Evolutionary conservation across 2,329 filamentous ascomycete species (phyloP).

Genomic region (Pyrenophora graminea): DNA sequence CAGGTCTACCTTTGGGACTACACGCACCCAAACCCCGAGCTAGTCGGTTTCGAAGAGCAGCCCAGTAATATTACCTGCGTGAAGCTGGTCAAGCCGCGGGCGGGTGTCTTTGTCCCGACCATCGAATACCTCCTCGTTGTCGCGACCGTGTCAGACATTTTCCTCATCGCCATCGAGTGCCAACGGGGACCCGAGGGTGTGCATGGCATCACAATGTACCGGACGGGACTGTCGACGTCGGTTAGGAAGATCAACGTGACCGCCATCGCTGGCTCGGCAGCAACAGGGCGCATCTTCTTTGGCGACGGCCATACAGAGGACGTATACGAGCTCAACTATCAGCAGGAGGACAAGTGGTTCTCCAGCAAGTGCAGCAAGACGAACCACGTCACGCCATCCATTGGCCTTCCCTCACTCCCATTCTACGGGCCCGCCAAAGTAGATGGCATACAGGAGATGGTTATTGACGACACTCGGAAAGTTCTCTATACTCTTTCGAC

Average conservation of each 20-base stretch:
- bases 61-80: constrained; percentile 88
- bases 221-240: constrained; percentile 82
- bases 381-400: constrained; percentile 77
- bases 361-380: constrained; percentile 83
- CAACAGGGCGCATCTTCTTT: constrained; percentile 91
- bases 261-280: constrained; percentile 75
- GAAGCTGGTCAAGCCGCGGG: constrained; percentile 80
- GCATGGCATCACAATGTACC: constrained; percentile 77
- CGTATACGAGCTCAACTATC: constrained; percentile 91
- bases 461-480: constrained; percentile 84
- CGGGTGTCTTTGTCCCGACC: constrained; percentile 81
- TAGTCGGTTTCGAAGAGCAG: constrained; percentile 91
- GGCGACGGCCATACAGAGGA: constrained; percentile 80
- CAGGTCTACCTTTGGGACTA: constrained; percentile 98
- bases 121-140: constrained; percentile 90
- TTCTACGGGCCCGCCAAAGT: constrained; percentile 36
- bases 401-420: constrained; percentile 60
- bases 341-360: constrained; percentile 98
- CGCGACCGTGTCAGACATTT: constrained; percentile 81
- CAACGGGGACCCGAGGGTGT: constrained; percentile 68
- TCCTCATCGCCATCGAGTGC: constrained; percentile 79
- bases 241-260: constrained; percentile 77
- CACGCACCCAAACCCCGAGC: constrained; percentile 84
- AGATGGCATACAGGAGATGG: constrained; percentile 77
- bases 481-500: constrained; percentile 91